Base-by-base conservation (phyloP, 192 early-diverging fungal genomes). In the Linnemannia hyalina region DNA sequence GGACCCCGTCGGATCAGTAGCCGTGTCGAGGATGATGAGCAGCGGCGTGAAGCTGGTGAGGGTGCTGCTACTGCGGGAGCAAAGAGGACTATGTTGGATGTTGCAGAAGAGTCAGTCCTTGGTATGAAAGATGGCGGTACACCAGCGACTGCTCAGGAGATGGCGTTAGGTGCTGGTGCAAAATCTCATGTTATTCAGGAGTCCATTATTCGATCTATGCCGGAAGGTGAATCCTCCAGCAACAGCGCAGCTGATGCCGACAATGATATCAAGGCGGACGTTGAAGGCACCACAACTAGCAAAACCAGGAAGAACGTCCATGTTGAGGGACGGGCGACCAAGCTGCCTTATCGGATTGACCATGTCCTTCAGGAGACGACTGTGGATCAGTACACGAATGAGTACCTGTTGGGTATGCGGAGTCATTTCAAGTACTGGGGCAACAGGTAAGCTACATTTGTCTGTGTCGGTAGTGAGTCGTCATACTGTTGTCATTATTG, bases 361-460 rank as follows among this genome's bases (percentile, higher is more conserved):
- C 81, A 89, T 82, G 89, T 90, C 63, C 76, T 92, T 23, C 91
- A 92, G 35, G 91, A 92, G 69, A 83, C 89, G 36, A 82, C 90
- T 18, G 89, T 90, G 68, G 89, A 89, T 46, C 90, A 91, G 81
- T 90, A 91, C 44, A 88, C 90, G 0, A 92, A 91, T 68, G 91
- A 92, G 76, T 92, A 92, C 55, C 80, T 92, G 15, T 79, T 92
- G 55, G 91, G 91, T 5, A 84, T 92, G 69, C 70, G 91, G 26
- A 90, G 90, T 23, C 91, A 92, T 83, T 92, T 92, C 80, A 88
- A 88, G 2, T 92, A 92, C 55, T 92, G 91, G 91, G 90, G 88
- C 20, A 92, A 89, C 70, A 90, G 89, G 82, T 90, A 92, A 52
- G 16, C 5, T 52, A 52, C 18, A 20, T 16, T 22, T 52, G 18